Evolutionary conservation across 1,139 yeast genomes (phyloP).

Genomic region (Hyphopichia khmerensis): DNA sequence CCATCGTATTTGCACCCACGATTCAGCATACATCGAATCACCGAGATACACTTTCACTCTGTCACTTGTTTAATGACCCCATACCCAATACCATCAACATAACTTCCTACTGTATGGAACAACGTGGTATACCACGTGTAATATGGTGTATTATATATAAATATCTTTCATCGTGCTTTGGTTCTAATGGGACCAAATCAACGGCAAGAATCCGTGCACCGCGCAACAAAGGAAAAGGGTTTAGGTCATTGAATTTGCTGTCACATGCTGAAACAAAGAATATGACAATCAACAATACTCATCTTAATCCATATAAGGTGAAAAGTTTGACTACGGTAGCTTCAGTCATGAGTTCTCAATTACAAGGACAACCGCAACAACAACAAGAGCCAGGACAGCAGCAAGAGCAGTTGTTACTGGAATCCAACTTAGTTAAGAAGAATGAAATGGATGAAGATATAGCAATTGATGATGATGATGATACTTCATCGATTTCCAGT

Average conservation of each 20-base stretch:
- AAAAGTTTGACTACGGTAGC: neutral
- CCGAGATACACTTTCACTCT: too few species aligned
- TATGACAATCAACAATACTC: slow-evolving; percentile 1
- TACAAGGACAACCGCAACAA: neutral
- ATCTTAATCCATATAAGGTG: neutral
- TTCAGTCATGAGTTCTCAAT: slow-evolving; percentile 1
- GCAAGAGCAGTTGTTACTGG: slow-evolving; percentile 3
- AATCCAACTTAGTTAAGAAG: slow-evolving; percentile 4
- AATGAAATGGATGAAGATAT: slow-evolving; percentile 4
- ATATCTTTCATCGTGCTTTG: too few species aligned
- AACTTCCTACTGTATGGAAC: too few species aligned
- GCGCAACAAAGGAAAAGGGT: neutral
- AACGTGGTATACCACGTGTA: too few species aligned
- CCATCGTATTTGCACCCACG: too few species aligned
- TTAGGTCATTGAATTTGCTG: too few species aligned
- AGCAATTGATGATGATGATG: slow-evolving; percentile 7
- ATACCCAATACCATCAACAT: too few species aligned
- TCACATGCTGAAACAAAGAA: neutral
- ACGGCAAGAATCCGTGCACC: too few species aligned
- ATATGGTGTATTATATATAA: too few species aligned
- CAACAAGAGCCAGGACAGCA: neutral
- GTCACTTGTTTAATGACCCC: too few species aligned
- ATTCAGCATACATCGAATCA: too few species aligned
- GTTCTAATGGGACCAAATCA: too few species aligned
- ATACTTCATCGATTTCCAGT: slow-evolving; percentile 1